Conservation (phyloP, 2,329 filamentous ascomycete genomes). For the Lachnellula hyalina region DNA sequence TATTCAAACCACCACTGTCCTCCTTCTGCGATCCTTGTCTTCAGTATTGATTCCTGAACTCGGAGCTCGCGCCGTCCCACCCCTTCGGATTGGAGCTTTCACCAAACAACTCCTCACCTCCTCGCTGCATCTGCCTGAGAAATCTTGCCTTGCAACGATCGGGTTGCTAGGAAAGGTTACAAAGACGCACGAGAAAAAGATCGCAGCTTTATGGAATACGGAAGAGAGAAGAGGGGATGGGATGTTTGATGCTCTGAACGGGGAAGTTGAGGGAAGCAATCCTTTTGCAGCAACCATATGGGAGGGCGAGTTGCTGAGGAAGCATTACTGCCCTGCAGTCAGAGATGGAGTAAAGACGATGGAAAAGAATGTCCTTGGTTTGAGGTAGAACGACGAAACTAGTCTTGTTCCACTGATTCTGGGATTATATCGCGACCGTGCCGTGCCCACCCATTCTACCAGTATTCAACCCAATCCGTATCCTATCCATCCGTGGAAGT, state of each 20-base stretch:
- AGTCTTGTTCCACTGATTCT: background rate
- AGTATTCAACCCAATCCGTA: background rate
- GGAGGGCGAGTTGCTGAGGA: conserved; percentile 83
- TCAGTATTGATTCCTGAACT: conserved; percentile 73
- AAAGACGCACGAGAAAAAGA: conserved; percentile 75
- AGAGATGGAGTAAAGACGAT: conserved; percentile 66
- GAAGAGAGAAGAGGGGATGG: conserved; percentile 92
- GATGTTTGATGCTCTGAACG: conserved; percentile 67
- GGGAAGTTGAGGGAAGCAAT: conserved; percentile 78
- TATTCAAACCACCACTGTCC: conserved; percentile 87
- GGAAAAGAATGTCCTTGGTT: conserved; percentile 51
- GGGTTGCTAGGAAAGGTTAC: conserved; percentile 73
- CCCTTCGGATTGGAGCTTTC: conserved; percentile 83
- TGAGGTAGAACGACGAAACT: conserved; percentile 16
- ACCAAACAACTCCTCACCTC: conserved; percentile 82
- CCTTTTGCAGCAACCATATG: conserved; percentile 86
- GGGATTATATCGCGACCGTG: background rate
- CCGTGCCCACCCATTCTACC: background rate
- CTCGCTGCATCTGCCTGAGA: conserved; percentile 83
- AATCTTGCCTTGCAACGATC: conserved; percentile 75
- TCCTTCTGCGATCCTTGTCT: conserved; percentile 81
- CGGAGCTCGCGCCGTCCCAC: conserved; percentile 69
- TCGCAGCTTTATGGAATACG: conserved; percentile 85
- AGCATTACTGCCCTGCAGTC: conserved; percentile 83
- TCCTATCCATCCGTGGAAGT: background rate